Conservation (phyloP, 176 grass and related monocot genomes). For the Lolium perenne region DNA sequence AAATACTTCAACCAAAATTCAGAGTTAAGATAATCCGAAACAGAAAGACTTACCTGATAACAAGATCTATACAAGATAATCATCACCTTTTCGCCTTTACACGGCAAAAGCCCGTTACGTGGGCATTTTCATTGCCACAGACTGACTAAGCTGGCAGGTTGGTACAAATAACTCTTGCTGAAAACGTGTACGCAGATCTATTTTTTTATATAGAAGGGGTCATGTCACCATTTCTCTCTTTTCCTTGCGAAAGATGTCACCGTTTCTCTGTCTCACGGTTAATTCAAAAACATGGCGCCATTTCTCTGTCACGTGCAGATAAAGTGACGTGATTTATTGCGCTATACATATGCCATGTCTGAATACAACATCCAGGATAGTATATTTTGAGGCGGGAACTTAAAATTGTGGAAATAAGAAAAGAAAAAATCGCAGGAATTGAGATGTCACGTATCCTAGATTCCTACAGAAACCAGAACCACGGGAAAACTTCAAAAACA, state of each 20-base stretch:
- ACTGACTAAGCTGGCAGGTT: background rate
- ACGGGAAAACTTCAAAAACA: too few relatives aligned
- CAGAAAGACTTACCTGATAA: background rate
- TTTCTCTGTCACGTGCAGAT: background rate
- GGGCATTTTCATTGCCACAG: background rate
- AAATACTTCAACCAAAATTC: too few relatives aligned
- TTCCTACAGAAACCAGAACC: too few relatives aligned
- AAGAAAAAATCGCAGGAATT: too few relatives aligned
- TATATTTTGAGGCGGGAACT: too few relatives aligned
- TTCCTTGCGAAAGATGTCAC: too few relatives aligned
- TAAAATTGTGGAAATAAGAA: too few relatives aligned
- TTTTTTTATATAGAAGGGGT: background rate
- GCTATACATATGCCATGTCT: background rate
- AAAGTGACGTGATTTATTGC: conserved; percentile 7
- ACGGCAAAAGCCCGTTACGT: background rate
- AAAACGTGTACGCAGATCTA: background rate
- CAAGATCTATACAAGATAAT: too few relatives aligned
- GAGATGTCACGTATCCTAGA: too few relatives aligned
- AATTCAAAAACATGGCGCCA: background rate
- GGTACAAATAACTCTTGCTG: background rate
- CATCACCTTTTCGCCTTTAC: background rate
- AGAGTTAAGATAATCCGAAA: background rate
- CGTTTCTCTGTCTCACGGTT: background rate
- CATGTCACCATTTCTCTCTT: too few relatives aligned
- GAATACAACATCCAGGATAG: too few relatives aligned